Evolutionary conservation across 1,139 yeast genomes (phyloP).

Genomic region (Hanseniaspora uvarum): DNA sequence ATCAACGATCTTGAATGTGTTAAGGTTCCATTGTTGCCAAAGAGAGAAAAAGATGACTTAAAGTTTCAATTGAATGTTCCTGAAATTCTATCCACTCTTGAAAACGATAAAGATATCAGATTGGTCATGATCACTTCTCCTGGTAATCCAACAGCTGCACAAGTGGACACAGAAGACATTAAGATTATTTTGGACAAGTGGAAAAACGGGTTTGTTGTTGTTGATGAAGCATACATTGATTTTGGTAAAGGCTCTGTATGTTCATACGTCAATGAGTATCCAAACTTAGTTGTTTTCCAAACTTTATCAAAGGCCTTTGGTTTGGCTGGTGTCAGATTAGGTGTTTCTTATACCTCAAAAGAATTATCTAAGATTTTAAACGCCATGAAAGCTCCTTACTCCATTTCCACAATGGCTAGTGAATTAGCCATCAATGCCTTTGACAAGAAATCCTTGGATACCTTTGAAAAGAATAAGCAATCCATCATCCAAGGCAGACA

Average conservation of each 20-base stretch:
- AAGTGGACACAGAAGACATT: slow-evolving; percentile 43
- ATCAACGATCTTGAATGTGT: slow-evolving; percentile 77
- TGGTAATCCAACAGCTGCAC: slow-evolving; percentile 89
- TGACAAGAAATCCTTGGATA: slow-evolving; percentile 43
- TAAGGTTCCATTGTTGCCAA: slow-evolving; percentile 48
- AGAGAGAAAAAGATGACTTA: slow-evolving; percentile 33
- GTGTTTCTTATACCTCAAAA: slow-evolving; percentile 58
- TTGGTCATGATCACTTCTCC: slow-evolving; percentile 85
- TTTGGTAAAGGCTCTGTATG: slow-evolving; percentile 70
- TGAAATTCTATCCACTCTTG: slow-evolving; percentile 44
- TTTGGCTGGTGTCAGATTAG: slow-evolving; percentile 84
- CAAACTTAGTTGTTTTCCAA: slow-evolving; percentile 79
- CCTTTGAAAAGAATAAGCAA: slow-evolving; percentile 48
- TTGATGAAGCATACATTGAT: slow-evolving; percentile 93
- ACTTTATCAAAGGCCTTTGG: slow-evolving; percentile 93
- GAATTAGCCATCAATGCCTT: slow-evolving; percentile 68
- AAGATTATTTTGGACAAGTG: slow-evolving; percentile 47
- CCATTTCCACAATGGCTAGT: slow-evolving; percentile 74
- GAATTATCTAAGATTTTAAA: slow-evolving; percentile 60
- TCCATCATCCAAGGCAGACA: slow-evolving; percentile 48
- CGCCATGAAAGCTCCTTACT: slow-evolving; percentile 91
- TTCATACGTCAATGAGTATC: slow-evolving; percentile 72
- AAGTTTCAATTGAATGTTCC: slow-evolving; percentile 59
- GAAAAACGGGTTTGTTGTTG: slow-evolving; percentile 65
- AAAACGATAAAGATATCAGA: slow-evolving; percentile 52